Percentiles rank a stretch among this genome's conserved stretches.
These are phyloP conservation scores for Silybum marianum DNA, from an alignment of 129 eudicot species.

Conservation along the genomic window DNA sequence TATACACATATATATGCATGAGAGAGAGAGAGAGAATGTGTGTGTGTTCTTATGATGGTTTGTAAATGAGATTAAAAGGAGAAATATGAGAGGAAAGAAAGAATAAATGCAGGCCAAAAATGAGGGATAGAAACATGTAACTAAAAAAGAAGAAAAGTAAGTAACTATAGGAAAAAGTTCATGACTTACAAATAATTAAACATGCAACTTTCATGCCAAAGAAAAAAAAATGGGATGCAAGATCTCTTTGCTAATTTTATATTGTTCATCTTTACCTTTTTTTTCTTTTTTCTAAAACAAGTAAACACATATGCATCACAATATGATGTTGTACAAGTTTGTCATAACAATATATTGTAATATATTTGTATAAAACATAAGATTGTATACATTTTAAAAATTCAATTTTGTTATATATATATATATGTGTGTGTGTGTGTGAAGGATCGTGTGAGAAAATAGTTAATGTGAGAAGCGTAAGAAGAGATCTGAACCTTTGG, in stretches of 20 bases:
- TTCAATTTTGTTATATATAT: no score
- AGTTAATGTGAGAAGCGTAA: no score
- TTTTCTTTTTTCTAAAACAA: not conserved
- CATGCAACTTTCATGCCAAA: not conserved
- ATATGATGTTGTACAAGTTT: not conserved
- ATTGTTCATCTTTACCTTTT: not conserved
- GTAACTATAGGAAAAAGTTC: not conserved
- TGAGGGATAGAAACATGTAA: not conserved
- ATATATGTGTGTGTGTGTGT: no score
- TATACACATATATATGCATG: not conserved
- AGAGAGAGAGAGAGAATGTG: not conserved
- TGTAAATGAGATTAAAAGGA: not conserved
- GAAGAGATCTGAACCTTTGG: no score
- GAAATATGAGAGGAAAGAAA: not conserved
- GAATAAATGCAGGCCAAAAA: not conserved
- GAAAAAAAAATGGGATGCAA: not conserved
- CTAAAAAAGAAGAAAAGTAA: conserved; percentile 1
- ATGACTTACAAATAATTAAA: not conserved
- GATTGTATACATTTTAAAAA: not conserved
- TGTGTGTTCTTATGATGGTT: not conserved
- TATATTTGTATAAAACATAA: not conserved
- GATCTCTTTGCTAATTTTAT: not conserved
- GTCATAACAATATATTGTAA: not conserved
- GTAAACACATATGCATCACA: not conserved
- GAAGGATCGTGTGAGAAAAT: no score